Evolutionary conservation across 495 filamentous ascomycete species (phyloP), one percentile per base, ranked within the genome.

Genomic region (Hamigera avellanea): DNA sequence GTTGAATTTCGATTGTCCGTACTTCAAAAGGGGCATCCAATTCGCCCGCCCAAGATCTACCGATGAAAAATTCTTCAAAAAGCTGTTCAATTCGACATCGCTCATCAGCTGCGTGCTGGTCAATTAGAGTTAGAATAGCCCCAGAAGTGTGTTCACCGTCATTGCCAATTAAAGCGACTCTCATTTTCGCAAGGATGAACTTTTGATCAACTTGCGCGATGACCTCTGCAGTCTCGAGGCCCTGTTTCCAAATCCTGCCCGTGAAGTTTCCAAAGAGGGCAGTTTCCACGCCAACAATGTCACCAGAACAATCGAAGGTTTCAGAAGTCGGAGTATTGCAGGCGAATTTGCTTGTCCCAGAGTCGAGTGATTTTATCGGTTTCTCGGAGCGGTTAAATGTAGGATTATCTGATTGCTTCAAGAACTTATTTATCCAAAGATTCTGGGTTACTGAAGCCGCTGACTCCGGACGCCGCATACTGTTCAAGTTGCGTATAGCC

Each of bases 21-120:
- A 62, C 46, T 19, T 44, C 15, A 19, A 6, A 19, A 3, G n/a
- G 13, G 14, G n/a, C 15, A 13, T 16, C 26, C 13, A 10, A 12
- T 26, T 15, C 15, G 10, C 7, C 6, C 2, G 18, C 1, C 3
- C 14, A 15, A 19, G 23, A 28, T 2, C 34, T 12, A 25, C 44
- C 25, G 8, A 44, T 17, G n/a, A 63, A 54, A 32, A 61, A 54
- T 8, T 76, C 72, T 14, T 49, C 39, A 26, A 83, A 62, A 0
- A 98, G 66, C 0, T 50, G 50, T 55, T 98, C 91, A 6, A 95
- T 72, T 5, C 80, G 74, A 48, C 82, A 80, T 14, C 91, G 71
- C 56, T 98, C 91, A 56, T 93, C 86, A 1, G 89, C 91, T 8
- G 91, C 91, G 52, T 98, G 91, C 47, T 98, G 91, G 52, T 98